phyloP scores from a whole-genome alignment of 2,329 filamentous ascomycete species.

The Iodosphaeria phyllophila region DNA sequence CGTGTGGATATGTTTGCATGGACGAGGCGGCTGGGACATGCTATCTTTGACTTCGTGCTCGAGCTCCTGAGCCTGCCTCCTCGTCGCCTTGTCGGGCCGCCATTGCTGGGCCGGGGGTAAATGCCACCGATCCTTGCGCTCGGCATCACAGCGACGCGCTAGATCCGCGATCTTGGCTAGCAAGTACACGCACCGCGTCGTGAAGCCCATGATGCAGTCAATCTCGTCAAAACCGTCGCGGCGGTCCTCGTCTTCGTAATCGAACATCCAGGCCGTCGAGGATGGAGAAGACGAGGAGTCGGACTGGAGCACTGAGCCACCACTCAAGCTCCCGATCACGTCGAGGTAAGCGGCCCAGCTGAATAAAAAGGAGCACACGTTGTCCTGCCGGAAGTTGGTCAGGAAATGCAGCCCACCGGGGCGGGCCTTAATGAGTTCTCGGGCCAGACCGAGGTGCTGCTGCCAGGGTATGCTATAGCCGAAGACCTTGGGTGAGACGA shows the following conservation, averaged over 20 bases:
- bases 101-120: no score
- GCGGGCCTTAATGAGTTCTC: conserved; percentile 53
- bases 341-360: conserved; percentile 77
- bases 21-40: conserved; percentile 20
- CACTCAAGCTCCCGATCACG: conserved; percentile 54
- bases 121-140: no score
- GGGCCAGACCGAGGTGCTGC: conserved; percentile 55
- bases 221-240: conserved; percentile 44
- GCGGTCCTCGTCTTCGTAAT: conserved; percentile 28
- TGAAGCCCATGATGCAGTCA: conserved; percentile 69
- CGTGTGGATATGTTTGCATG: conserved; percentile 26
- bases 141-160: conserved; percentile 46
- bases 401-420: conserved; percentile 25
- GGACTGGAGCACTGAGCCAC: conserved; percentile 32
- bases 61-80: conserved; percentile 37
- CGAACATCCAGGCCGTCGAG: conserved; percentile 30
- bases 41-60: conserved; percentile 42
- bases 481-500: conserved; percentile 66
- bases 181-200: conserved; percentile 49
- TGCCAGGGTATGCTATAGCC: conserved; percentile 71
- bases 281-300: no score
- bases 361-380: conserved; percentile 54
- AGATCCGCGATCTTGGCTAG: conserved; percentile 56
- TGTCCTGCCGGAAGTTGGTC: conserved; percentile 29
- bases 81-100: conserved; percentile 35